Conservation (phyloP, 2,329 filamentous ascomycete genomes). For the Claviceps quebecensis region DNA sequence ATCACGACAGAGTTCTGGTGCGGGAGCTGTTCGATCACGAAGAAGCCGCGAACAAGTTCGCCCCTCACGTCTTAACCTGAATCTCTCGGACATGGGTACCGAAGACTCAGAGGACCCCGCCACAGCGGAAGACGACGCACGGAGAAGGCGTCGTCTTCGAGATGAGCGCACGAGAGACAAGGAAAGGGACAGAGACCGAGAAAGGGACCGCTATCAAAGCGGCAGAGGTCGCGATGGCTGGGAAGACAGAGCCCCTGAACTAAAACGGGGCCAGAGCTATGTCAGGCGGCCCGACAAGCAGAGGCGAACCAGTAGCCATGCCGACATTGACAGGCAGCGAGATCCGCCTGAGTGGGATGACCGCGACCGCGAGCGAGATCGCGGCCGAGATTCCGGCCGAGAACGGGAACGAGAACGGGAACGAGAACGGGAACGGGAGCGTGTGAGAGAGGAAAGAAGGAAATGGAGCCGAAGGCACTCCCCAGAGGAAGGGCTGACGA, state of each 20-base stretch:
- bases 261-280: slow-evolving; percentile 20
- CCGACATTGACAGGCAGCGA: slow-evolving; percentile 30
- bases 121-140: slow-evolving; percentile 18
- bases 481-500: slow-evolving; percentile 17
- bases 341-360: slow-evolving; percentile 21
- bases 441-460: slow-evolving; percentile 20
- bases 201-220: slow-evolving; percentile 20
- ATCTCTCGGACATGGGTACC: slow-evolving; percentile 27
- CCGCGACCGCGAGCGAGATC: slow-evolving; percentile 3
- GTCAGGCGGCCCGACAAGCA: slow-evolving; percentile 26
- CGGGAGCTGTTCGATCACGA: slow-evolving; percentile 18
- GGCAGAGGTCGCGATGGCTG: slow-evolving; percentile 20
- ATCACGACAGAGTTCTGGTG: slow-evolving; percentile 19
- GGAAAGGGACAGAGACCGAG: slow-evolving; percentile 21
- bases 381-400: slow-evolving; percentile 18
- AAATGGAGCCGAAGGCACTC: slow-evolving; percentile 21
- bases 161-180: slow-evolving; percentile 17
- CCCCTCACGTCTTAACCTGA: slow-evolving; percentile 25
- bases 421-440: slow-evolving; percentile 17
- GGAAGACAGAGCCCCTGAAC: slow-evolving; percentile 18
- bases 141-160: slow-evolving; percentile 12
- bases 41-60: slow-evolving; percentile 27
- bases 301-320: slow-evolving; percentile 35
- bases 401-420: slow-evolving; percentile 23
- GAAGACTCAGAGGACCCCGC: slow-evolving; percentile 21